Conservation (phyloP, 1,284 basidiomycete genomes). For the Pterulicium gracile region DNA sequence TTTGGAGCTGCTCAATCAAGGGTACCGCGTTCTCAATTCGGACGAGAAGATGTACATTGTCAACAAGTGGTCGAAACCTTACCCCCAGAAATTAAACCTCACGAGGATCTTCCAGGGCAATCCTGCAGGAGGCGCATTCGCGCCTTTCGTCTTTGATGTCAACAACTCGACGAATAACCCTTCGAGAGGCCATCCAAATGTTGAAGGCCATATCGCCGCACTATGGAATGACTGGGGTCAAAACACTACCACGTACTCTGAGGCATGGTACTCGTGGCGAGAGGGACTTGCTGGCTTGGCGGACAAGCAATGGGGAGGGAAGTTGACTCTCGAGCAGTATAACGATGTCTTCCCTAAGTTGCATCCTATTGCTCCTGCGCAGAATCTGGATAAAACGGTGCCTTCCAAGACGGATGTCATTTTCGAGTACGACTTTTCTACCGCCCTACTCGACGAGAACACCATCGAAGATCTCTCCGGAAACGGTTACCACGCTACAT, state of each 20-base stretch:
- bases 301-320: constrained; percentile 1
- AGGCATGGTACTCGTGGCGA: constrained; percentile 1
- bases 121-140: not conserved
- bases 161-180: not conserved
- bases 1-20: constrained; percentile 15
- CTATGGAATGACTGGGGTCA: constrained; percentile 1
- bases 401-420: not conserved
- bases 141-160: not conserved
- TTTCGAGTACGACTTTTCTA: not conserved
- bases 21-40: constrained; percentile 14
- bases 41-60: constrained; percentile 24
- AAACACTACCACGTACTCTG: constrained; percentile 1
- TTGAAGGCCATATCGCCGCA: not conserved
- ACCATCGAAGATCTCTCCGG: not conserved
- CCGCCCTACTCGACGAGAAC: not conserved
- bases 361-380: not conserved
- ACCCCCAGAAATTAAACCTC: not conserved
- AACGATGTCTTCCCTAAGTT: not conserved
- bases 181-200: not conserved
- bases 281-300: not conserved
- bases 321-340: not conserved
- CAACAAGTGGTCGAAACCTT: constrained; percentile 15
- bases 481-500: not conserved
- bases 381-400: not conserved
- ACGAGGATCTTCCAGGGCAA: constrained; percentile 1